Percentiles rank a stretch among this genome's conserved stretches.
Evolutionary conservation across 2,329 filamentous ascomycete species (phyloP).

Genomic region (Fusarium globosum): DNA sequence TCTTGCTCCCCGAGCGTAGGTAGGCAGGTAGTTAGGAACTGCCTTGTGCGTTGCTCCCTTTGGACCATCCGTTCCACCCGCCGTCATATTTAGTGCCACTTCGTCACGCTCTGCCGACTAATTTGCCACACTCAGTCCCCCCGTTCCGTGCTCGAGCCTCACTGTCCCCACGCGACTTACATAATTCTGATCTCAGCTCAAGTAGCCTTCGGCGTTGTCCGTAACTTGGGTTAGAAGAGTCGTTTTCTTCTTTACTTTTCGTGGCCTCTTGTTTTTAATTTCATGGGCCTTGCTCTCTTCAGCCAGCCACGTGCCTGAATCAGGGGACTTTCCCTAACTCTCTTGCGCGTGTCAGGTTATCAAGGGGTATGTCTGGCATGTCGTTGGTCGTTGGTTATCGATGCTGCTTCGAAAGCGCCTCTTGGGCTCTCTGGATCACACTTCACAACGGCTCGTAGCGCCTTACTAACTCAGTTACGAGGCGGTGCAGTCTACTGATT

Average conservation of each 20-base stretch:
- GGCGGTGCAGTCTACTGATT: too few species aligned
- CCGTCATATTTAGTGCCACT: slow-evolving; percentile 13
- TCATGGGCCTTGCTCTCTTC: background rate
- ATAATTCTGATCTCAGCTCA: slow-evolving; percentile 37
- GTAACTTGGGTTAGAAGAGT: slow-evolving; percentile 12
- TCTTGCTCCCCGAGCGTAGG: too few species aligned
- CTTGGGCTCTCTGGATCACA: background rate
- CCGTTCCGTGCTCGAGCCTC: slow-evolving; percentile 10
- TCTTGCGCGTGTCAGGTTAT: slow-evolving; percentile 13
- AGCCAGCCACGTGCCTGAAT: slow-evolving; percentile 18
- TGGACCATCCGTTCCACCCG: background rate
- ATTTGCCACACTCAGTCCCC: slow-evolving; percentile 34
- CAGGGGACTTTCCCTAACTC: slow-evolving; percentile 5
- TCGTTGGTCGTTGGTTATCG: background rate
- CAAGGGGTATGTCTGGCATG: background rate
- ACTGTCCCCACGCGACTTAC: slow-evolving; percentile 17
- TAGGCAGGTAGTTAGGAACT: background rate
- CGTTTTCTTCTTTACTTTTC: slow-evolving; percentile 8
- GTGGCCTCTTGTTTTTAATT: slow-evolving; percentile 11
- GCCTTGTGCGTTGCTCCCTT: background rate
- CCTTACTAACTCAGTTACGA: too few species aligned
- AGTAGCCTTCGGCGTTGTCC: slow-evolving; percentile 38
- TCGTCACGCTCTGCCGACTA: slow-evolving; percentile 27
- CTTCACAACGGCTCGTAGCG: background rate
- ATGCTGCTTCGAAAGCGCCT: background rate